phyloP scores from a whole-genome alignment of 768 basidiomycete genomes.

The Naematelia aurantialba region DNA sequence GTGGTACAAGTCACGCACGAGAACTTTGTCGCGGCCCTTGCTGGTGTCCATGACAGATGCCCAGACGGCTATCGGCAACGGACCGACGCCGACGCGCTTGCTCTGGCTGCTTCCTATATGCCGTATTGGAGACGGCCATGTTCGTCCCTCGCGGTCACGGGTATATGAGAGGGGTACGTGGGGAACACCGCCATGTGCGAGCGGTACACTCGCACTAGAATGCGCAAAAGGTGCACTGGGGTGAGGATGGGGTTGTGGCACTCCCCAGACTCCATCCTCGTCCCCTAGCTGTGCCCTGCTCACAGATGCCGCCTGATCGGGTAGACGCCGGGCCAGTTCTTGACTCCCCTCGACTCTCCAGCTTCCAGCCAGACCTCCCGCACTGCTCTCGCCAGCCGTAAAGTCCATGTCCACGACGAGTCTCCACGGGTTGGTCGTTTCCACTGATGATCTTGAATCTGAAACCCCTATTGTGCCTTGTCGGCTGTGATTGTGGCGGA shows the following conservation, averaged over 20 bases:
- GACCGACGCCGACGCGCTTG: background rate
- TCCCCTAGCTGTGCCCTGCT: background rate
- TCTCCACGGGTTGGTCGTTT: background rate
- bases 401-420: background rate
- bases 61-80: constrained; percentile 12
- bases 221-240: no score
- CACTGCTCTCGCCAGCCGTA: background rate
- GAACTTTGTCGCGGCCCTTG: constrained; percentile 45
- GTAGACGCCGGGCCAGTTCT: background rate
- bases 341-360: background rate
- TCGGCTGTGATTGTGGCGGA: no score
- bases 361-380: background rate
- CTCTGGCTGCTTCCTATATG: background rate
- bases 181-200: no score
- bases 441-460: background rate
- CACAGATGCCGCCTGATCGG: background rate
- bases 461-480: no score
- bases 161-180: no score
- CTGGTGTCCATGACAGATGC: constrained; percentile 39
- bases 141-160: no score
- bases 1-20: constrained; percentile 26
- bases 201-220: no score
- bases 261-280: background rate
- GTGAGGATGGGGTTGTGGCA: background rate
- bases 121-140: background rate